Conservation (phyloP, 176 grass and related monocot species). For the Alloteropsis semialata region DNA sequence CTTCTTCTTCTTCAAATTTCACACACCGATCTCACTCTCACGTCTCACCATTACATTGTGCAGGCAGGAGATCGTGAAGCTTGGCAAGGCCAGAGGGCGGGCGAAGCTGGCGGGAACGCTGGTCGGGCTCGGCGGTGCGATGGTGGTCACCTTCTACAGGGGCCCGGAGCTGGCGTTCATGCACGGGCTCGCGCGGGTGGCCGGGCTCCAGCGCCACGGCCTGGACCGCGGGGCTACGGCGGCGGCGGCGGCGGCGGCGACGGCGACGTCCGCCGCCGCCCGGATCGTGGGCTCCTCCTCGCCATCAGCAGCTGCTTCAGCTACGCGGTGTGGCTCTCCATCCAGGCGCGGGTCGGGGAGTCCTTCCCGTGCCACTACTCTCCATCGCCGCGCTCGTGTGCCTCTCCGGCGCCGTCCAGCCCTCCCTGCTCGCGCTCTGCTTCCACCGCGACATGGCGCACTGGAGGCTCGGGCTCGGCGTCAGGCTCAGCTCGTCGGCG, state of each 20-base stretch:
- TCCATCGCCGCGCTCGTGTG: slow-evolving; percentile 55
- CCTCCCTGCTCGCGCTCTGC: slow-evolving; percentile 35
- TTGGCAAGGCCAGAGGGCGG: slow-evolving; percentile 32
- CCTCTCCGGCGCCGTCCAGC: slow-evolving; percentile 43
- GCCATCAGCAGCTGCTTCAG: slow-evolving; percentile 49
- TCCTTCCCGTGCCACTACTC: slow-evolving; percentile 57
- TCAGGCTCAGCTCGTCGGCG: slow-evolving; percentile 42
- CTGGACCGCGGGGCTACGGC: background rate
- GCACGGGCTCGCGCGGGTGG: background rate
- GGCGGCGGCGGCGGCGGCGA: background rate
- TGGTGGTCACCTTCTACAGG: slow-evolving; percentile 66
- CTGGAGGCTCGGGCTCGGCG: slow-evolving; percentile 47
- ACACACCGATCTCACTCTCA: background rate
- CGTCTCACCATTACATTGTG: background rate
- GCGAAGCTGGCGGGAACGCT: slow-evolving; percentile 56
- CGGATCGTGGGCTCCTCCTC: slow-evolving; percentile 40
- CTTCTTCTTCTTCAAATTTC: background rate
- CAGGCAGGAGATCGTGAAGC: slow-evolving; percentile 46
- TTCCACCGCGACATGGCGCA: slow-evolving; percentile 7
- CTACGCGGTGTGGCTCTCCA: slow-evolving; percentile 54
- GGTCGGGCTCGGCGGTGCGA: slow-evolving; percentile 46
- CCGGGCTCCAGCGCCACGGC: background rate
- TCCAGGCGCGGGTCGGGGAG: slow-evolving; percentile 47
- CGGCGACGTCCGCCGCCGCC: background rate
- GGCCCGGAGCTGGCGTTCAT: slow-evolving; percentile 35